Conservation (phyloP, 768 basidiomycete species). For the Gymnopilus dilepis region DNA sequence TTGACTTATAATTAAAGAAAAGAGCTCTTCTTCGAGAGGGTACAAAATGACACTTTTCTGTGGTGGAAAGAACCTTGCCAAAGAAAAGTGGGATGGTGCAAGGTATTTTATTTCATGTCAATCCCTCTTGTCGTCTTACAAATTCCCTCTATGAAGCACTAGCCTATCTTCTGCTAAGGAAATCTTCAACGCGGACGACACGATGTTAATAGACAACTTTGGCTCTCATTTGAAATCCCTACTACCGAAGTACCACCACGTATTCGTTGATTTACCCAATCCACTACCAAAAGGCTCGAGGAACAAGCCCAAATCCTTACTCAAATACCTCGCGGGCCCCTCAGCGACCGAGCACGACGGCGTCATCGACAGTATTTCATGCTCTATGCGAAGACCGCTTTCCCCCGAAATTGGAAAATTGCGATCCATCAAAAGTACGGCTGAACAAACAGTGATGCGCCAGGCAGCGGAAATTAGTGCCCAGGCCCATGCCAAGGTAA, state of each 20-base stretch:
- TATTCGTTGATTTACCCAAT: slow-evolving; percentile 57
- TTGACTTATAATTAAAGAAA: slow-evolving; percentile 52
- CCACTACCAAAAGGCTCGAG: slow-evolving; percentile 26
- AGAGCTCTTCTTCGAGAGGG: slow-evolving; percentile 69
- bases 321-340: slow-evolving; percentile 53
- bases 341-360: slow-evolving; percentile 54
- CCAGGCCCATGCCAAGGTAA: slow-evolving; percentile 84
- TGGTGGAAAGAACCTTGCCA: slow-evolving; percentile 69
- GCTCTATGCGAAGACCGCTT: slow-evolving; percentile 53
- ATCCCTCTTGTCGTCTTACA: not conserved
- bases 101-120: slow-evolving; percentile 40
- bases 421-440: slow-evolving; percentile 77
- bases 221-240: slow-evolving; percentile 62
- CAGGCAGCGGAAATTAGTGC: slow-evolving; percentile 88
- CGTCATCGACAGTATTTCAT: slow-evolving; percentile 58
- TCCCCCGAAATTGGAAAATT: slow-evolving; percentile 73
- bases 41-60: slow-evolving; percentile 91
- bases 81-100: slow-evolving; percentile 94
- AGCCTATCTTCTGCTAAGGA: slow-evolving; percentile 64
- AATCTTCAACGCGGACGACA: slow-evolving; percentile 83
- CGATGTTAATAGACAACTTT: slow-evolving; percentile 59
- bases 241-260: slow-evolving; percentile 50
- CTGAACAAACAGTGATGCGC: slow-evolving; percentile 82
- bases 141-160: slow-evolving; percentile 47
- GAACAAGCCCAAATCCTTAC: slow-evolving; percentile 55